A percentile compares a stretch with the other conserved stretches of the same genome.
phyloP scores from a whole-genome alignment of 2,329 filamentous ascomycete species.

The Alternaria arborescens region DNA sequence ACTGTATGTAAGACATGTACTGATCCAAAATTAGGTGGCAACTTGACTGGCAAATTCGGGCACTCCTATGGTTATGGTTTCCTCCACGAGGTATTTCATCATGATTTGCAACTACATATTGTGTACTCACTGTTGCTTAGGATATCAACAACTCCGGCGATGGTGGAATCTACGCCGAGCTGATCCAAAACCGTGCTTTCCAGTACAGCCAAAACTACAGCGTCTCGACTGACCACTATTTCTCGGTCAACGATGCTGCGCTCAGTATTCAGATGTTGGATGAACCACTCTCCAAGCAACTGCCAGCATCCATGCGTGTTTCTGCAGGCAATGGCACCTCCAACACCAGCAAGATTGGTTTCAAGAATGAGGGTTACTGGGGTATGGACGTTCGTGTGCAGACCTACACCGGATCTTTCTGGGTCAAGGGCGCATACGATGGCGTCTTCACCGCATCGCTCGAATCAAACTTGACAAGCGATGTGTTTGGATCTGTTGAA shows the following conservation, averaged over 20 bases:
- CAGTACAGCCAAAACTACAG: slow-evolving; percentile 57
- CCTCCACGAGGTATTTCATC: slow-evolving; percentile 36
- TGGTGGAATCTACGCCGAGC: slow-evolving; percentile 75
- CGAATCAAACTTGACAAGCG: slow-evolving; percentile 52
- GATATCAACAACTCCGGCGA: slow-evolving; percentile 73
- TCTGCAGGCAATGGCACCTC: slow-evolving; percentile 47
- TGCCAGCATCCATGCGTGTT: slow-evolving; percentile 56
- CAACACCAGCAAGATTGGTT: slow-evolving; percentile 54
- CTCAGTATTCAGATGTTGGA: slow-evolving; percentile 51
- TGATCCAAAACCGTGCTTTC: slow-evolving; percentile 75
- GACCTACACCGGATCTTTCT: slow-evolving; percentile 62
- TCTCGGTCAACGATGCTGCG: slow-evolving; percentile 45
- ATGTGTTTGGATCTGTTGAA: slow-evolving; percentile 52
- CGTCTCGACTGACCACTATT: slow-evolving; percentile 40
- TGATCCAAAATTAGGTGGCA: slow-evolving; percentile 23
- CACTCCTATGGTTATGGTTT: slow-evolving; percentile 43
- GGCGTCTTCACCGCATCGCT: slow-evolving; percentile 51
- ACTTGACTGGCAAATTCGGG: slow-evolving; percentile 40
- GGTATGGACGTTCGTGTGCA: slow-evolving; percentile 60
- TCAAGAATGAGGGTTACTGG: slow-evolving; percentile 62
- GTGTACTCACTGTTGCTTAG: slow-evolving; percentile 18
- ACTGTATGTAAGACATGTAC: background rate
- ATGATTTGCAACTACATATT: too few relatives aligned
- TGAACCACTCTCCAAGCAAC: slow-evolving; percentile 55
- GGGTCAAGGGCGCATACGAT: slow-evolving; percentile 52